A percentile compares a stretch with the other conserved stretches of the same genome.
phyloP scores from a whole-genome alignment of 2,329 filamentous ascomycete genomes.

The Alternaria postmessia region DNA sequence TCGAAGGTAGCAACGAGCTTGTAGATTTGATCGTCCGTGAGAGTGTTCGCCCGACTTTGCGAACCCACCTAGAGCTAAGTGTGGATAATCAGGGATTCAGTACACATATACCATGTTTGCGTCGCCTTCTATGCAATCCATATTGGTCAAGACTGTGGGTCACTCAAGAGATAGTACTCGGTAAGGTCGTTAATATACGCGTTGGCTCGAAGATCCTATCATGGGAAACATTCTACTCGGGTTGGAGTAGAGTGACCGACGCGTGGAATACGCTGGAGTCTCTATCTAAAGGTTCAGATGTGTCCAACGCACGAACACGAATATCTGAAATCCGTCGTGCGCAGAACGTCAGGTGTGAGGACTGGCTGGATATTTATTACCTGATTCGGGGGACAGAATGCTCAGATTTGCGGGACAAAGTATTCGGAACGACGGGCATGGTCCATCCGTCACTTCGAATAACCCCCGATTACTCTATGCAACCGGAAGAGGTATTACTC shows the following conservation, averaged over 20 bases:
- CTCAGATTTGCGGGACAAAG: neutral
- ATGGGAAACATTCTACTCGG: neutral
- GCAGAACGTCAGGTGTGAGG: too few species aligned
- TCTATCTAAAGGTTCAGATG: too few species aligned
- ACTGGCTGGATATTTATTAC: too few species aligned
- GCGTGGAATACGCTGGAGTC: too few species aligned
- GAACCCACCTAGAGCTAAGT: too few species aligned
- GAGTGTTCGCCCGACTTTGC: too few species aligned
- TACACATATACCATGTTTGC: rapidly evolving
- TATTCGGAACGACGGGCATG: neutral
- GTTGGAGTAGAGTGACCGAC: neutral
- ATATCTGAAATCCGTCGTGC: too few species aligned
- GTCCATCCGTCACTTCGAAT: neutral
- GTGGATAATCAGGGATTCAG: neutral
- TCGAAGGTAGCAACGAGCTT: neutral
- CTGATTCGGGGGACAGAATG: neutral
- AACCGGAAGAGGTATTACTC: neutral
- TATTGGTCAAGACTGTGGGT: neutral
- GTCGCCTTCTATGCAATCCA: rapidly evolving
- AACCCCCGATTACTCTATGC: neutral
- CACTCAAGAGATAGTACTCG: neutral
- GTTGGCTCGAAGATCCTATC: neutral
- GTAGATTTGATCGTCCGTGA: neutral
- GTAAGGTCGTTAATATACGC: neutral
- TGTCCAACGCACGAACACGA: too few species aligned